Evolutionary conservation across 2,329 filamentous ascomycete genomes (phyloP), one percentile per base, ranked within the genome.

Genomic region (Trichophyton mentagrophytes): DNA sequence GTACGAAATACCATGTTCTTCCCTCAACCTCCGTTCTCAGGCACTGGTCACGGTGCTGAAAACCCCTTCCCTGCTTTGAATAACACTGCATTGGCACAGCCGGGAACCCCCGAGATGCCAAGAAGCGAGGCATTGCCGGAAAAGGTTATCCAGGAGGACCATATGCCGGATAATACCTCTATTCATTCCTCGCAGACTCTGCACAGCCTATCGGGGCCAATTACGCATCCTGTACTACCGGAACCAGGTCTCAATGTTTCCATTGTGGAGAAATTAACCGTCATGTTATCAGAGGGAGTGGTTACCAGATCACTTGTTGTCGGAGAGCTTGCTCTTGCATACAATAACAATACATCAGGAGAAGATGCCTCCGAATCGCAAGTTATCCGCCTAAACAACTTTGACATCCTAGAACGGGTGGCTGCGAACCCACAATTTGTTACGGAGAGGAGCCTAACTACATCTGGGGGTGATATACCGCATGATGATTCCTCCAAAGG

Each of bases 401-500:
- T 95, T 70, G 76, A 85, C 8, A 81, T 82, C n/a, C 81, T 99
- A 4, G 93, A 97, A 68, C 90, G 89, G 68, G 91, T 99, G 61
- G 91, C 90, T 0, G 90, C 91, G 1, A 99, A 99, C 71, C 89
- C 90, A 49, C 88, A 90, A 61, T 95, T 97, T 74, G 85, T 97
- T 58, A 84, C 85, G 36, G 87, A 90, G 66, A 78, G 82, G 0
- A 30, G 15, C 11, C 2, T n/a, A 6, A 15, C n/a, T 3, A 4
- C 11, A 55, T 17, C 51, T 17, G n/a, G 3, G n/a, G 27, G 7
- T 8, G 61, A 63, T 40, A 53, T 66, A 27, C 65, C 64, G 42
- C 46, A 36, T 30, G 83, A 86, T 8, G 74, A 76, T 38, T 75
- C 77, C 36, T 85, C 82, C 61, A 81, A 87, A 2, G 91, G 95